Evolutionary conservation across 208 protist species (phyloP).

Genomic region (Acanthamoeba royreba): DNA sequence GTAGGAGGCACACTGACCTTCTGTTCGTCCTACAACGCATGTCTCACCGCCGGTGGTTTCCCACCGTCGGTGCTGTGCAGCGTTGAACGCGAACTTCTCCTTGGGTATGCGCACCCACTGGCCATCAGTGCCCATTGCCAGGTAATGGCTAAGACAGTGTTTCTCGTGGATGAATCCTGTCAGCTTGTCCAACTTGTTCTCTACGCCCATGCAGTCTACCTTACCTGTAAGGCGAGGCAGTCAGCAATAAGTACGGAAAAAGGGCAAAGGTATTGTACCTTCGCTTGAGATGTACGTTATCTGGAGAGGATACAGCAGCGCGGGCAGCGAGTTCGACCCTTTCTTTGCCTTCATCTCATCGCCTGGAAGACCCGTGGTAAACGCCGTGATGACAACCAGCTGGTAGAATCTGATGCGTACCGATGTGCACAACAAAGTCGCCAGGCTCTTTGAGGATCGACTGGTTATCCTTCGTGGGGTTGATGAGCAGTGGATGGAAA

Average conservation of each 20-base stretch:
- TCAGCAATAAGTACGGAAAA: background rate
- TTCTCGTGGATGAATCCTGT: constrained; percentile 37
- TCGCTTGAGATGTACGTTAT: background rate
- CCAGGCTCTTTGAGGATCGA: background rate
- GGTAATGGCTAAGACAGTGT: background rate
- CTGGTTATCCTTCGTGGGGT: background rate
- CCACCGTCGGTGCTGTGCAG: background rate
- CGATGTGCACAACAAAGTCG: constrained; percentile 15
- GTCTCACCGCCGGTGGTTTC: background rate
- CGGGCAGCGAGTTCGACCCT: background rate
- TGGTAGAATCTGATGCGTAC: background rate
- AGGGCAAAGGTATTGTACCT: background rate
- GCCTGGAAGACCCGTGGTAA: background rate
- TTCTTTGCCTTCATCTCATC: constrained; percentile 11
- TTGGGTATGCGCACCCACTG: background rate
- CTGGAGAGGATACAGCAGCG: background rate
- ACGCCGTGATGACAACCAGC: background rate
- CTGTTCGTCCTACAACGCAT: background rate
- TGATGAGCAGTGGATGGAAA: constrained; percentile 13
- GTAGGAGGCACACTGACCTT: constrained; percentile 37
- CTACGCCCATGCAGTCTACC: constrained; percentile 26
- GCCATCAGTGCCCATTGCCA: background rate
- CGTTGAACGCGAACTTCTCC: constrained; percentile 30
- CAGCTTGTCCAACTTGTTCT: constrained; percentile 38
- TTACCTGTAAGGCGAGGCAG: background rate